phyloP scores from a whole-genome alignment of 2,329 filamentous ascomycete species.

The Monilinia fructigena region DNA sequence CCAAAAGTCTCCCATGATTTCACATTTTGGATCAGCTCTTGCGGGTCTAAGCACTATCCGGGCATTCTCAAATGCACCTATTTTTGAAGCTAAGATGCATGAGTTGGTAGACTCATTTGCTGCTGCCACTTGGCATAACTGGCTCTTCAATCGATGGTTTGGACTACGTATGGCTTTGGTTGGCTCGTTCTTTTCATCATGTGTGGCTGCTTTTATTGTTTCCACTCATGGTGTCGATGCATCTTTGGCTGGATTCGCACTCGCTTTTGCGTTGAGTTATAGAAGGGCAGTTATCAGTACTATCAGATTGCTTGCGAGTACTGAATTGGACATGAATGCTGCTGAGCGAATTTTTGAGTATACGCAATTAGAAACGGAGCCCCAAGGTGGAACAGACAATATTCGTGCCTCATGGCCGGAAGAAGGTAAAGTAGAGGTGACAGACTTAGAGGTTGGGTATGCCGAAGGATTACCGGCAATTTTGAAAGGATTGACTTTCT shows the following conservation, averaged over 20 bases:
- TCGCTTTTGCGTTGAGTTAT: slow-evolving; percentile 71
- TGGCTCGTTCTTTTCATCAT: slow-evolving; percentile 63
- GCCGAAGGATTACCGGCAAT: slow-evolving; percentile 68
- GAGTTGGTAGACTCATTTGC: slow-evolving; percentile 64
- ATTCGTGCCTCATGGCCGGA: slow-evolving; percentile 72
- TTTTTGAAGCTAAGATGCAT: slow-evolving; percentile 68
- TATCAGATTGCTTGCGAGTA: slow-evolving; percentile 62
- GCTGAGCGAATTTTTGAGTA: slow-evolving; percentile 75
- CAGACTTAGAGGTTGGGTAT: slow-evolving; percentile 71
- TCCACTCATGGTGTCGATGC: slow-evolving; percentile 60
- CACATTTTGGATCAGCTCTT: slow-evolving; percentile 63
- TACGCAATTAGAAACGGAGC: slow-evolving; percentile 63
- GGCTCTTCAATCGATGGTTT: slow-evolving; percentile 70
- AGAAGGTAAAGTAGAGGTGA: slow-evolving; percentile 67
- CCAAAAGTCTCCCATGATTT: slow-evolving; percentile 73
- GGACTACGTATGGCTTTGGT: slow-evolving; percentile 68
- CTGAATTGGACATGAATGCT: slow-evolving; percentile 76
- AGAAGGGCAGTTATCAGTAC: slow-evolving; percentile 60
- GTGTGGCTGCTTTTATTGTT: slow-evolving; percentile 63
- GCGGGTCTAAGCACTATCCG: slow-evolving; percentile 71
- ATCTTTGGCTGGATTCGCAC: slow-evolving; percentile 69
- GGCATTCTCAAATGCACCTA: slow-evolving; percentile 65
- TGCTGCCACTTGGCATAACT: slow-evolving; percentile 61
- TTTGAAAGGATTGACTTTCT: slow-evolving; percentile 65
- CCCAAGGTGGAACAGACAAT: slow-evolving; percentile 53